Evolutionary conservation across 1,284 basidiomycete genomes (phyloP), one percentile per base, ranked within the genome.

Genomic region (Malassezia globosa): DNA sequence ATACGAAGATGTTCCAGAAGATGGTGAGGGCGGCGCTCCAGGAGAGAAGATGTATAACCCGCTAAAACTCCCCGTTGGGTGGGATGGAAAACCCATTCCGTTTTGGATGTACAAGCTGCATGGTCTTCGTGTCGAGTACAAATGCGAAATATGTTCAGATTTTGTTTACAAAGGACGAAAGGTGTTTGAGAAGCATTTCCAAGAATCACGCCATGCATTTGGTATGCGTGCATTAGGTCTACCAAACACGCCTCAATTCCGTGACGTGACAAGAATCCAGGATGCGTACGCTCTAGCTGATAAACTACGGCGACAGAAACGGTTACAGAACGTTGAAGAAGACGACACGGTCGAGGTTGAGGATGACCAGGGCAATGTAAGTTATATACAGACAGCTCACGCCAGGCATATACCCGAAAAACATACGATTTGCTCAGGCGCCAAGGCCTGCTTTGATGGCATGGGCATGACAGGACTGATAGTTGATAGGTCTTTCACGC

Each of bases 71-170:
- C 94, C 94, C 8, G 78, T 97, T 2, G 92, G 92, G 1, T 96
- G 90, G 90, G 90, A 96, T 69, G 89, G 89, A 34, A 94, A 92
- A 70, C 90, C 92, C 14, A 97, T 97, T 63, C 92, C 94, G 14
- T 96, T 89, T 72, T 97, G 92, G 92, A 72, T 99, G 52, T 99
- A 92, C 77, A 97, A 96, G 74, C 75, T 99, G 45, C 94, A 97
- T 72, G 94, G 94, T 1, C 77, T 97, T 19, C 90, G 92, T 23
- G 90, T 95, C 42, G 89, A 95, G 73, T 99, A 95, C 74, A 81
- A 82, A 51, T 99, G 94, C 69, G 92, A 97, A 75, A 95, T 97
- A 64, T 99, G 94, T 72, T 92, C 87, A 13, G 72, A 72, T 44
- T 57, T 58, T 39, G 60, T 72, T n/a, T 73, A 72, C 48, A 90